Base-by-base conservation (phyloP, 2,329 filamentous ascomycete genomes). In the Stachybotrys elegans region DNA sequence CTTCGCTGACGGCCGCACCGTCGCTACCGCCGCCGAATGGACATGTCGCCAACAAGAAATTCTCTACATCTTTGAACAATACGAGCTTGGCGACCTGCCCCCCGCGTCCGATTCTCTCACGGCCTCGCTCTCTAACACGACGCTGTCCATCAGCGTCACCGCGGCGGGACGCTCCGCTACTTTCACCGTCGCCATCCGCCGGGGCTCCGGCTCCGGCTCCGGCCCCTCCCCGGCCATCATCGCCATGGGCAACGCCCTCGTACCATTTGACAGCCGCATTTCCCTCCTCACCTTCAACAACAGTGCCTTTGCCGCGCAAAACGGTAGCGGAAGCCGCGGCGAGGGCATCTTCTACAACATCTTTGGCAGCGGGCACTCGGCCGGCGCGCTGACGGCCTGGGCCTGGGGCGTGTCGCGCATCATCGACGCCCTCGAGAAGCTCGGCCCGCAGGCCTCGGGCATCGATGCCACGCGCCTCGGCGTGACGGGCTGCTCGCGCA, bases 401-500 rank as follows among this genome's bases (percentile, higher is more conserved):
- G 75, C 78, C 8, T 83, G 79, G 78, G 79, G 75, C 44, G 76
- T 81, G 3, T 73, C 74, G 53, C 75, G 78, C 42, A 69, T 83
- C 50, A 72, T 83, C 40, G 79, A 83, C 56, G 76, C 70, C 14
- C 67, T 83, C 29, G 78, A 81, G 65, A 65, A 70, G 57, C n/a
- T n/a, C n/a, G 65, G 66, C 13, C 54, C 61, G 14, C 58, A 57
- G 12, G 70, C 67, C 19, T 66, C 69, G 3, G 66, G 67, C 31
- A 80, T 83, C 57, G 70, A 78, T 58, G 53, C 68, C 20, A 66
- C 57, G 29, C 66, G 65, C 3, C 60, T 79, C 17, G 79, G 76
- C 39, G 78, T 82, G 2, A 83, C 78, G 13, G 80, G 80, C 5
- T 84, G 79, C 67, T 82, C 77, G 43, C 74, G 79, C 32, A 81